phyloP scores from a whole-genome alignment of 2,329 filamentous ascomycete species.

The Paraconiothyrium sp. region DNA sequence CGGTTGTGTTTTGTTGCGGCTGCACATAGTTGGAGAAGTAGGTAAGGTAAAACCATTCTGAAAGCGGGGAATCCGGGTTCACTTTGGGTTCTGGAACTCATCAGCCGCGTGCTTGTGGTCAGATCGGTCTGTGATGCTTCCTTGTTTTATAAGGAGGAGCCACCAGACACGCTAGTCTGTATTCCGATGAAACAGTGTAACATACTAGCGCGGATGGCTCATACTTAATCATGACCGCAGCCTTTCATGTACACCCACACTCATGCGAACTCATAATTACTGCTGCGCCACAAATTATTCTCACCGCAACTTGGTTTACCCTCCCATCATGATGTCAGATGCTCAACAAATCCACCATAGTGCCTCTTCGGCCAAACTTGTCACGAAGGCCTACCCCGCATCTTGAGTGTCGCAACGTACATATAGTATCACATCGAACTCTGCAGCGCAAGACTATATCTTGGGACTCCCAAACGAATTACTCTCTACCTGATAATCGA shows the following conservation, averaged over 20 bases:
- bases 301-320: background rate
- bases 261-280: background rate
- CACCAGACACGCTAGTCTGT: background rate
- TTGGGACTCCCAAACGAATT: conserved; percentile 17
- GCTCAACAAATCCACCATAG: background rate
- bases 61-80: background rate
- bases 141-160: background rate
- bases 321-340: background rate
- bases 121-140: background rate
- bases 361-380: background rate
- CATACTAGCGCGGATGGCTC: conserved; percentile 5
- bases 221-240: conserved; percentile 1
- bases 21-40: conserved; percentile 4
- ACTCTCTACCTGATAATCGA: conserved; percentile 16
- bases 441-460: background rate
- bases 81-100: background rate
- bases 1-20: conserved; percentile 7
- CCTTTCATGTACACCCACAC: background rate
- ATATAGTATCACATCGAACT: background rate
- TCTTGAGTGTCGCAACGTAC: background rate
- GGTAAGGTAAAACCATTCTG: background rate
- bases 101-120: background rate
- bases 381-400: conserved; percentile 1
- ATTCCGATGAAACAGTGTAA: background rate
- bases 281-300: background rate